Conservation (phyloP, 495 filamentous ascomycete genomes). For the Penicillium taxi region DNA sequence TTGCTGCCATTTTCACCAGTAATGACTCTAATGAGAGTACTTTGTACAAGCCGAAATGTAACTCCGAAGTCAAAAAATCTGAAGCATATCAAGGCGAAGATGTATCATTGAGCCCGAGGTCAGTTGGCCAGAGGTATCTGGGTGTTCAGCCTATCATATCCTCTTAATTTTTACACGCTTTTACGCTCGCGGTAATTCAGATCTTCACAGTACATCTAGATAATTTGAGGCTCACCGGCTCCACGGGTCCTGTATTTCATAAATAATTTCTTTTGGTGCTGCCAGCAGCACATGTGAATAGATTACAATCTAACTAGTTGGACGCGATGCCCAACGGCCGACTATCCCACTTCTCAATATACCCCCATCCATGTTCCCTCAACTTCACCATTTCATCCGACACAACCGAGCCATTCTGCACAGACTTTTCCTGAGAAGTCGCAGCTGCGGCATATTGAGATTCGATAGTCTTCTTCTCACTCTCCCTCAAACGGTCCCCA, state of each 20-base stretch:
- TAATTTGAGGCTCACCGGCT: no score
- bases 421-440: background rate
- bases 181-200: no score
- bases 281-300: conserved; percentile 14
- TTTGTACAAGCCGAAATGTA: no score
- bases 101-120: no score
- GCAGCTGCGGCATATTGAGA: background rate
- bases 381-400: conserved; percentile 14
- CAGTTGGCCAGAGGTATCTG: no score
- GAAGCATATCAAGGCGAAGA: no score
- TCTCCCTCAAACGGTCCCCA: conserved; percentile 13
- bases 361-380: conserved; percentile 27
- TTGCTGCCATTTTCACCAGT: no score
- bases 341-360: conserved; percentile 27
- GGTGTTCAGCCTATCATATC: no score
- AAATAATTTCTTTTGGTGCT: conserved; percentile 6
- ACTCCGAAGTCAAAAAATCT: no score
- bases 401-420: background rate
- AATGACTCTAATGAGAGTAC: no score
- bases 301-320: conserved; percentile 7
- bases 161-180: no score
- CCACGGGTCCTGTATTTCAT: background rate
- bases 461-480: conserved; percentile 1
- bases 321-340: conserved; percentile 28
- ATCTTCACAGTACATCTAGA: no score